Evolutionary conservation across 345 rosid species (phyloP), one percentile per base, ranked within the genome.

Genomic region (Psidium friedrichsthalianum): DNA sequence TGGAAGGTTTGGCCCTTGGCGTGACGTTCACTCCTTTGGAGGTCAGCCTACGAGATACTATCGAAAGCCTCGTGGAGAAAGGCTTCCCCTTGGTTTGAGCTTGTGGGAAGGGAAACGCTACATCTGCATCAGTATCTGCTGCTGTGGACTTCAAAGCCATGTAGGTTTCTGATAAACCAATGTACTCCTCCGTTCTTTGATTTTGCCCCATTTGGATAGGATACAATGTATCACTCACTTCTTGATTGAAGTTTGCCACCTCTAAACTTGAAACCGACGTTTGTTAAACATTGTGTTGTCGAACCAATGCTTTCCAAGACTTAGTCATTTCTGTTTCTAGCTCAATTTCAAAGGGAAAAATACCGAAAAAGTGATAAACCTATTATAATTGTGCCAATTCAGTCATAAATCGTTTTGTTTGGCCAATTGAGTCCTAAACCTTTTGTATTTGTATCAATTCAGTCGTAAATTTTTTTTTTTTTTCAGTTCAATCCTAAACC

Each of bases 1-100:
- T 86, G n/a, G 82, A 84, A 56, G 54, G 61, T n/a, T 44, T 89
- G 81, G n/a, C n/a, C n/a, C n/a, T n/a, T n/a, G 88, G 89, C 15
- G 36, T 86, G 4, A 64, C 55, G 12, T 89, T 82, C 57, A 89
- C 49, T 82, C 74, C 88, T n/a, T 44, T 89, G n/a, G 91, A 87
- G 76, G 85, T 57, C 52, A 87, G 84, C 49, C 11, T 87, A 1
- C 24, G 29, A 82, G 91, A 89, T 47, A 84, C 88, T 6, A 40
- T 89, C 61, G 89, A 59, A 27, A 59, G 74, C 74, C 44, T 32
- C 12, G 16, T 64, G 76, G 22, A 64, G 76, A 64, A 64, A 64
- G 76, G 76, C 76, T 16, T 64, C 22, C 76, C 42, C 44, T 36
- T 64, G 0, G 42, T 64, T 64, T 64, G 44, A 64, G 44, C 76